Evolutionary conservation across 257 asterid genomes (phyloP).

Genomic region (Solanum ossicruentum): DNA sequence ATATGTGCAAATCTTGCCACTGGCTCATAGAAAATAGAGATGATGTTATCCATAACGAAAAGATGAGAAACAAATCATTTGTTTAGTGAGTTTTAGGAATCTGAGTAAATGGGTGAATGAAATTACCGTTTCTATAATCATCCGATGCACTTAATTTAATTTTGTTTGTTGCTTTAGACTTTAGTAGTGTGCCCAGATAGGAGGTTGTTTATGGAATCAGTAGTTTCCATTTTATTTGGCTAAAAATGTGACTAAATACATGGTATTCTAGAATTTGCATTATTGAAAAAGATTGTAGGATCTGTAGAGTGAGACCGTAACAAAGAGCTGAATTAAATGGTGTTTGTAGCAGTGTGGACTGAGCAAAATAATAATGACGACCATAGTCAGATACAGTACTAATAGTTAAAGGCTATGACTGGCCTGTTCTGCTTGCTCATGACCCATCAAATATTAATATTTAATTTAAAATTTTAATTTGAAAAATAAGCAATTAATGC

Average conservation of each 20-base stretch:
- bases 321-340: background rate
- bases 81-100: background rate
- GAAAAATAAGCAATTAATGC: too few species aligned
- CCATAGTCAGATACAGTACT: background rate
- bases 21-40: too few species aligned
- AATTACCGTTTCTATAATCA: background rate
- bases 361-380: background rate
- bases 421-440: background rate
- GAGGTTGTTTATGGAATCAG: too few species aligned
- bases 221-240: background rate
- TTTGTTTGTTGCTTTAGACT: background rate
- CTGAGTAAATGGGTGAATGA: background rate
- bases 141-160: background rate
- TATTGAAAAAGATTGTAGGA: background rate
- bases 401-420: background rate
- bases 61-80: background rate
- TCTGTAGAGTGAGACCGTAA: background rate
- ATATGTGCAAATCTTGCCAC: too few species aligned
- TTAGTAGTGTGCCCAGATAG: background rate
- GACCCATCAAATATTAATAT: background rate
- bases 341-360: background rate
- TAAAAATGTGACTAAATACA: background rate
- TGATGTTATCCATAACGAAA: background rate
- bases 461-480: too few species aligned
- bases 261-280: background rate